phyloP scores from a whole-genome alignment of 495 filamentous ascomycete species.

The Neurospora sp. region DNA sequence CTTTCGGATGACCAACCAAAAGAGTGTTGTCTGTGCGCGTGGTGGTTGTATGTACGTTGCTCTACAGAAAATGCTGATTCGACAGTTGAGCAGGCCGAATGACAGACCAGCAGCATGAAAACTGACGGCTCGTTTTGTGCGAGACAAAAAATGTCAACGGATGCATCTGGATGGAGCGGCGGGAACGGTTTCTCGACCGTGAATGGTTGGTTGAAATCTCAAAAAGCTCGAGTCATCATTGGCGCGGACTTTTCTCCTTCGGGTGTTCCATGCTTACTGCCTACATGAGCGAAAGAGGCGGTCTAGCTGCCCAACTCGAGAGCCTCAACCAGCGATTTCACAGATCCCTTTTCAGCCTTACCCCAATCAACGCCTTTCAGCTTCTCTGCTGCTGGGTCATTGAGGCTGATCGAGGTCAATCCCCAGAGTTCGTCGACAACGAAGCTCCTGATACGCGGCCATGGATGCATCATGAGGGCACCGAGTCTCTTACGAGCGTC shows the following conservation, averaged over 20 bases:
- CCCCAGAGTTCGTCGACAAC: conserved; percentile 41
- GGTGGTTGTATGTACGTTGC: neutral
- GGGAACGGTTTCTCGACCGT: neutral
- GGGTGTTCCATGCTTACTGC: neutral
- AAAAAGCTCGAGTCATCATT: neutral
- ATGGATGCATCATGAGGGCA: conserved; percentile 36
- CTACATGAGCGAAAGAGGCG: conserved; percentile 5
- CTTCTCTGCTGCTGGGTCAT: conserved; percentile 9
- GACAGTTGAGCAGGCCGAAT: neutral
- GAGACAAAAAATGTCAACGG: neutral
- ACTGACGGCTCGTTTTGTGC: neutral
- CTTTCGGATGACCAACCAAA: neutral
- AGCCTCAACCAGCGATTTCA: conserved; percentile 22
- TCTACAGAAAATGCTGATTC: neutral
- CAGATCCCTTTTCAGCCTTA: conserved; percentile 24
- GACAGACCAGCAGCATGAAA: neutral
- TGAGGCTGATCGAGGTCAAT: conserved; percentile 8
- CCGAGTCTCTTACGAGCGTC: conserved; percentile 36
- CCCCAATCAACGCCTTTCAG: conserved; percentile 34
- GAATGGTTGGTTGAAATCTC: neutral
- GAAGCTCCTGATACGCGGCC: conserved; percentile 31
- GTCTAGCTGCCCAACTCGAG: conserved; percentile 17
- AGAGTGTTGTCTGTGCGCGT: neutral
- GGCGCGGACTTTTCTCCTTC: conserved; percentile 2
- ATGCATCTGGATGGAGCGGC: neutral